phyloP scores from a whole-genome alignment of 2,329 filamentous ascomycete genomes.

The Sphaerulina populicola region DNA sequence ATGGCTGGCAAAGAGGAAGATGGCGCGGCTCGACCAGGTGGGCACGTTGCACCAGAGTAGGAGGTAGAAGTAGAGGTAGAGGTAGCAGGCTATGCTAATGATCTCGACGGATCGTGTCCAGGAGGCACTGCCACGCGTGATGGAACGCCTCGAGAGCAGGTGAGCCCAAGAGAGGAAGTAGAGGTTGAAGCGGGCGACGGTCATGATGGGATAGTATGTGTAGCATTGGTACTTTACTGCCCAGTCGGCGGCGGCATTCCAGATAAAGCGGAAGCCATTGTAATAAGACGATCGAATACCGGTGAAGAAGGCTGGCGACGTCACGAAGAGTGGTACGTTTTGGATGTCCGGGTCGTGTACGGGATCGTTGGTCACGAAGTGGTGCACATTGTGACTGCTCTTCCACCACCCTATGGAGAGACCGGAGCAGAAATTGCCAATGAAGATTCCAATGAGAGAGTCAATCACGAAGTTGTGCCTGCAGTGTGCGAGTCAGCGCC shows the following conservation, averaged over 20 bases:
- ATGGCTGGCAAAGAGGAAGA: background rate
- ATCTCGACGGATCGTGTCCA: constrained; percentile 1
- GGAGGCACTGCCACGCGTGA: background rate
- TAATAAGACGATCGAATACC: background rate
- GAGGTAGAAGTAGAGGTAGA: background rate
- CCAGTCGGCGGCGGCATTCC: background rate
- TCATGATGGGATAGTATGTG: background rate
- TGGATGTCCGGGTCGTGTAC: constrained; percentile 40
- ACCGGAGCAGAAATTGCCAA: constrained; percentile 58
- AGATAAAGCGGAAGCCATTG: background rate
- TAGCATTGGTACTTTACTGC: background rate
- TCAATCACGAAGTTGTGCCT: constrained; percentile 48
- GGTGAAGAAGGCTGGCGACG: constrained; percentile 51
- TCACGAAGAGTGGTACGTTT: constrained; percentile 77
- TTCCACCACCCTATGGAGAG: constrained; percentile 64
- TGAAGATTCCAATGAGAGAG: constrained; percentile 53
- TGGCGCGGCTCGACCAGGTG: background rate
- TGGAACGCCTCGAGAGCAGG: background rate
- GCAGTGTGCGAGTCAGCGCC: background rate
- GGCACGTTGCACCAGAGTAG: background rate
- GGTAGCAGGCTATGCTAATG: background rate
- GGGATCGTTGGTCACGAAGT: constrained; percentile 57
- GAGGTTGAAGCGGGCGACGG: constrained; percentile 1
- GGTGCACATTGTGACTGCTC: constrained; percentile 60
- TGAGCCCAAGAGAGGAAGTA: background rate